These are phyloP conservation scores for Chimonanthus salicifolius DNA, from an alignment of 164 flowering plant species.

Conservation along the genomic window DNA sequence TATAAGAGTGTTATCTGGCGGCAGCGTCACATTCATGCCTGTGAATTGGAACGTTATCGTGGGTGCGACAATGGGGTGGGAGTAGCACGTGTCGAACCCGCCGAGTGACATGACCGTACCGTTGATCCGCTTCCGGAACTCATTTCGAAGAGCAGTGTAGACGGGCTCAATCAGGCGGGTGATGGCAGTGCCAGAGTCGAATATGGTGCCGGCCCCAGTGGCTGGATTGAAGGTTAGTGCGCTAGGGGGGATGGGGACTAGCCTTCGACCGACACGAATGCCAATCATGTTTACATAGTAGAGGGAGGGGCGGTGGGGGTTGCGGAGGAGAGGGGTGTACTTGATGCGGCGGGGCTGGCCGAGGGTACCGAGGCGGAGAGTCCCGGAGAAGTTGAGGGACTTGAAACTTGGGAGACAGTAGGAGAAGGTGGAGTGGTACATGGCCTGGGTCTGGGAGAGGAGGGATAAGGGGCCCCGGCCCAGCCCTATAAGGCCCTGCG, in stretches of 20 bases:
- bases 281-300: slow-evolving; percentile 69
- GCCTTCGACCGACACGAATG: slow-evolving; percentile 51
- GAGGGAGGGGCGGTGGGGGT: slow-evolving; percentile 75
- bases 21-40: slow-evolving; percentile 68
- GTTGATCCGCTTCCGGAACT: slow-evolving; percentile 44
- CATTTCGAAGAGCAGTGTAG: slow-evolving; percentile 57
- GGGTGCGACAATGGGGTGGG: slow-evolving; percentile 39
- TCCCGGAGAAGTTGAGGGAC: slow-evolving; percentile 65
- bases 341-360: slow-evolving; percentile 68
- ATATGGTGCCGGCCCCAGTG: slow-evolving; percentile 84
- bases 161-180: slow-evolving; percentile 51
- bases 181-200: slow-evolving; percentile 73
- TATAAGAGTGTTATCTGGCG: slow-evolving; percentile 55
- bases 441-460: slow-evolving; percentile 52
- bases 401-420: slow-evolving; percentile 82
- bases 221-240: slow-evolving; percentile 65
- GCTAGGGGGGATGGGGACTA: slow-evolving; percentile 50
- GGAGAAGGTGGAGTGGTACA: slow-evolving; percentile 81
- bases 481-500: slow-evolving; percentile 81
- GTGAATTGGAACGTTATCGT: slow-evolving; percentile 56
- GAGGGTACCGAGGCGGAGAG: slow-evolving; percentile 61
- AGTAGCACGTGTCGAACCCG: slow-evolving; percentile 85
- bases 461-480: slow-evolving; percentile 88
- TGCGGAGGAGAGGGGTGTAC: slow-evolving; percentile 63
- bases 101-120: slow-evolving; percentile 45